Evolutionary conservation across 2,329 filamentous ascomycete species (phyloP).

Genomic region (Penicillium sp.): DNA sequence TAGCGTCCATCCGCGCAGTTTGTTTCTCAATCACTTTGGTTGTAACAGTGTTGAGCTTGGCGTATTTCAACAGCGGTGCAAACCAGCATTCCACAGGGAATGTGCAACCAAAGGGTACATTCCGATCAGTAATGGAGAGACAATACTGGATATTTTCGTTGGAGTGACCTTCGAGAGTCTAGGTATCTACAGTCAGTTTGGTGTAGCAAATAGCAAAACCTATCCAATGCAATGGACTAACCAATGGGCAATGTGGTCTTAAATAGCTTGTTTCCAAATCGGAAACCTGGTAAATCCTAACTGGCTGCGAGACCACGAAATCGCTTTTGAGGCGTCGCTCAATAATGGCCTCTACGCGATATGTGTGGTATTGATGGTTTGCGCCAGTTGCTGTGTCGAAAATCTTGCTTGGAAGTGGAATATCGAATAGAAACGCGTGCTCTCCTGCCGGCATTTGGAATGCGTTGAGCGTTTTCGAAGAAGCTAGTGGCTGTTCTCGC

Average conservation of each 20-base stretch:
- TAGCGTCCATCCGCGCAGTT: conserved; percentile 10
- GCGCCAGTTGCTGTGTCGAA: conserved; percentile 11
- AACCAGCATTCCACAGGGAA: conserved; percentile 19
- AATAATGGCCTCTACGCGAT: conserved; percentile 12
- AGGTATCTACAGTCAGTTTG: background rate
- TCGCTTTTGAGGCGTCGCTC: conserved; percentile 13
- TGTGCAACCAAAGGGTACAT: conserved; percentile 18
- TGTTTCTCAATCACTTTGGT: conserved; percentile 16
- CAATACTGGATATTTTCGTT: conserved; percentile 14
- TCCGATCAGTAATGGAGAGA: conserved; percentile 15
- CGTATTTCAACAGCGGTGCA: conserved; percentile 11
- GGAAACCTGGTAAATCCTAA: conserved; percentile 14
- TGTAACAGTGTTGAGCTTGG: conserved; percentile 7
- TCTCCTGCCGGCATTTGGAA: conserved; percentile 17
- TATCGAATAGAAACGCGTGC: conserved; percentile 19
- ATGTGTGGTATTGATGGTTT: conserved; percentile 16
- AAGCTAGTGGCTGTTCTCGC: conserved; percentile 11
- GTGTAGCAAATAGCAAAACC: background rate
- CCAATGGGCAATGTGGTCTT: background rate
- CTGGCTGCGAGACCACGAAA: conserved; percentile 12
- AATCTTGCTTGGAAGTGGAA: conserved; percentile 9
- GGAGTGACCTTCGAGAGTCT: conserved; percentile 11
- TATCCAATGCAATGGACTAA: background rate
- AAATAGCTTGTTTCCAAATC: background rate
- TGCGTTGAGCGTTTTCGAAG: conserved; percentile 11